Base-by-base conservation (phyloP, 2,329 filamentous ascomycete species). In the Bisporella sp. region DNA sequence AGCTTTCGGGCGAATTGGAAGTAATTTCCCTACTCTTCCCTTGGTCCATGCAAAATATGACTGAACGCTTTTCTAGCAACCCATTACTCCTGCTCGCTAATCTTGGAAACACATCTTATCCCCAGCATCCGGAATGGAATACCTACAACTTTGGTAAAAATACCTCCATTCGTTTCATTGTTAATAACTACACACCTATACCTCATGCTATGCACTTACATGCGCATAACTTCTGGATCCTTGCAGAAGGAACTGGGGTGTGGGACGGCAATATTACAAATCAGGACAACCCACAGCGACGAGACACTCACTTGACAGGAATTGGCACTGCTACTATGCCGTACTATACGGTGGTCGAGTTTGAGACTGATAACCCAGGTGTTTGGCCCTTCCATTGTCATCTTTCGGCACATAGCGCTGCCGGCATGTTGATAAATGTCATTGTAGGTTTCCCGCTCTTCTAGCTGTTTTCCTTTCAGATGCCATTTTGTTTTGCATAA, bases 201-300 rank as follows among this genome's bases (percentile, higher is more conserved):
- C 73, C 73, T 2, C 78, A 87, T 57, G 81, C 84, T 0, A 82
- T 87, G 64, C 83, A 88, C 65, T 65, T 86, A 4, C 84, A 88
- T 68, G 82, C 82, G 12, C 79, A 84, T 65, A 85, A 89, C 69
- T 84, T 88, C 71, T 83, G 81, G 61, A 68, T 89, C 45, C 72
- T 89, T 1, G 70, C 77, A 35, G 75, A 77, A 66, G 68, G 77
- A 54, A 55, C 69, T 58, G 57, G 69, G 9, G 56, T 57, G 5
- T 63, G 51, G 42, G 58, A 62, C 8, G 61, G 57, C 1, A 47
- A 52, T 2, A 61, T 73, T 41, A 59, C 60, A 59, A 74, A 74
- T 51, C 61, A 71, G 2, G 56, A 56, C 5, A 79, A 79, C 62
- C 76, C 77, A 3, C 68, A 74, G 58, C 68, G 75, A n/a, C 68